Evolutionary conservation across 306 rosid species (phyloP).

Genomic region (Pueraria montana): DNA sequence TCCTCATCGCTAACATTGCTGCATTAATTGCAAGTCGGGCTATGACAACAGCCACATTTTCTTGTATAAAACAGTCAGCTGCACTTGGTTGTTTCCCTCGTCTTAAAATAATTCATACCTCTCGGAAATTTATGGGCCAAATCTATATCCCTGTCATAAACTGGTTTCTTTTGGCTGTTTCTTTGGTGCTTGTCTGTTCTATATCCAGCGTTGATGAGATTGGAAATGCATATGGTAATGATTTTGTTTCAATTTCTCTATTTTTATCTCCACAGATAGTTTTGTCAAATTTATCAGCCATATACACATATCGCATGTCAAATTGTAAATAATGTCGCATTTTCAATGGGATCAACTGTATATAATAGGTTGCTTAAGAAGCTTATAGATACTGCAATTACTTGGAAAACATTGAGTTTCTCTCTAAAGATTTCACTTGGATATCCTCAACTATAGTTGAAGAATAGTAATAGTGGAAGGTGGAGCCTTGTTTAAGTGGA

Average conservation of each 20-base stretch:
- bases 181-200: constrained; percentile 78
- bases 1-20: constrained; percentile 83
- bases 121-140: constrained; percentile 99
- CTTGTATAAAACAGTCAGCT: constrained; percentile 95
- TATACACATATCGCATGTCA: constrained; percentile 38
- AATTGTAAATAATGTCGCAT: constrained; percentile 14
- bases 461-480: constrained; percentile 8
- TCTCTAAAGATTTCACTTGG: constrained; percentile 35
- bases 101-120: constrained; percentile 93
- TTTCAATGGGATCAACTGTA: constrained; percentile 31
- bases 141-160: constrained; percentile 96
- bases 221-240: constrained; percentile 98
- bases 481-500: constrained; percentile 38
- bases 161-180: constrained; percentile 95
- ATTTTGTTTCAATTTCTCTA: constrained; percentile 44
- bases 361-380: constrained; percentile 37
- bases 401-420: constrained; percentile 31
- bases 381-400: constrained; percentile 23
- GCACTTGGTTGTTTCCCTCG: constrained; percentile 99
- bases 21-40: constrained; percentile 98
- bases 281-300: constrained; percentile 33
- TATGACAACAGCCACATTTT: constrained; percentile 99
- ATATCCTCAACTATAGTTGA: constrained; percentile 30
- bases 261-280: constrained; percentile 19
- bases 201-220: constrained; percentile 91